Conservation (phyloP, 2,329 filamentous ascomycete genomes). For the Pseudogymnoascus sp. region DNA sequence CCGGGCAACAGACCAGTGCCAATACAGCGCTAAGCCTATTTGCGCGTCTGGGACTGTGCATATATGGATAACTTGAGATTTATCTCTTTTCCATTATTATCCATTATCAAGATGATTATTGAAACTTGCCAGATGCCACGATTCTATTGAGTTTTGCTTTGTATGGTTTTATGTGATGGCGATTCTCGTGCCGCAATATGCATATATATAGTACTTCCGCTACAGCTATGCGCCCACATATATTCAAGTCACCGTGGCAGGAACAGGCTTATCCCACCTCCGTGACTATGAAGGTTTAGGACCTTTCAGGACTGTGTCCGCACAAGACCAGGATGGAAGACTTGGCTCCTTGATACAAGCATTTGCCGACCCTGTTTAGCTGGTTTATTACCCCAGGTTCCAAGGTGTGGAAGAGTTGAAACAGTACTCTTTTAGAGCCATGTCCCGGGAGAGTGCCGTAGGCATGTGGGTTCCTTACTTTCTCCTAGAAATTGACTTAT, state of each 20-base stretch:
- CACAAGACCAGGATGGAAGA: not conserved
- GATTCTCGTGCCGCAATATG: not conserved
- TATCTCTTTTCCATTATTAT: slow-evolving; percentile 20
- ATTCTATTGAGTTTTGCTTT: not conserved
- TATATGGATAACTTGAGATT: not conserved
- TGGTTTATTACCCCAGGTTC: not conserved
- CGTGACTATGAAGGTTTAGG: not conserved
- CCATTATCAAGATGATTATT: not conserved
- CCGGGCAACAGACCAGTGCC: not conserved
- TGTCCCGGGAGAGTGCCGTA: not conserved
- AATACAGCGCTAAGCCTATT: not conserved
- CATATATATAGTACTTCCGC: not conserved
- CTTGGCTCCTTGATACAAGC: not conserved
- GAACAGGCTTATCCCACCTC: not conserved
- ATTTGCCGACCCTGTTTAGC: not conserved
- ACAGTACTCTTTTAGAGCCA: not conserved
- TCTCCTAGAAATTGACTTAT: not conserved
- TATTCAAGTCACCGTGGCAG: not conserved
- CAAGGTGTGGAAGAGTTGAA: not conserved
- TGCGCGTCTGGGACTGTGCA: not conserved
- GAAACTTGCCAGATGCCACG: not conserved
- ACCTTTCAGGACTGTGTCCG: not conserved
- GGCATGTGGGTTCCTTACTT: not conserved
- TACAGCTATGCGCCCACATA: not conserved
- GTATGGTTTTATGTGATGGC: not conserved